Evolutionary conservation across 2,329 filamentous ascomycete genomes (phyloP), one percentile per base, ranked within the genome.

Genomic region (Uncinocarpus reesii): DNA sequence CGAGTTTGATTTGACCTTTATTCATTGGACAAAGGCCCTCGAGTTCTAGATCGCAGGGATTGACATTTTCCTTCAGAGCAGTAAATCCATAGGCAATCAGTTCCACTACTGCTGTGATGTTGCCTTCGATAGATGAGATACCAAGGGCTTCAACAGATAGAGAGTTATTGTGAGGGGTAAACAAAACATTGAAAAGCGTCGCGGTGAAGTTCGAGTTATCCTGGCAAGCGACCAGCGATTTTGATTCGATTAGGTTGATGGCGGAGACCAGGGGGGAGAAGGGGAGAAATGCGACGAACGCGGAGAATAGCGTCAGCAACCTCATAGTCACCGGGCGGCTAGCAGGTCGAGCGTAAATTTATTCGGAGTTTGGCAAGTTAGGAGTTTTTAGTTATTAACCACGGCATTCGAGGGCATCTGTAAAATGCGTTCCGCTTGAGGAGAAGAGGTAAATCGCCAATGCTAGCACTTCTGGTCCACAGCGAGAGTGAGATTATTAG

Each of bases 1-100:
- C n/a, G 90, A 63, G 59, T 84, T 84, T 61, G 87, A 78, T 75
- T 46, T 15, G 60, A 94, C 76, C 48, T 83, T 77, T 62, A 95
- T 83, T 84, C 88, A 95, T 94, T 50, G 89, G 89, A 67, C 90
- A 96, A 60, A 95, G 77, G 64, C 87, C 86, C 28, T 74, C 64
- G 54, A 78, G 73, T 49, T 74, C 71, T 5, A 50, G 18, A 23
- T 77, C 69, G 72, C 90, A 96, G 38, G 90, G 90, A 62, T 95
- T 73, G 56, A 95, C 65, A 3, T 71, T 78, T 56, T 78, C 69
- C 53, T 75, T 76, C 57, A 90, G 68, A 55, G 86, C 79, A 29
- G 77, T 71, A 66, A 84, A 87, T 45, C 90, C 90, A 63, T 95
- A 96, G 44, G 86, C 89, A 52, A 81, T 77, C 57, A 94, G 77